These are phyloP conservation scores for Salicornia ramosissima DNA, from an alignment of 148 eudicot genomes.

Conservation along the genomic window DNA sequence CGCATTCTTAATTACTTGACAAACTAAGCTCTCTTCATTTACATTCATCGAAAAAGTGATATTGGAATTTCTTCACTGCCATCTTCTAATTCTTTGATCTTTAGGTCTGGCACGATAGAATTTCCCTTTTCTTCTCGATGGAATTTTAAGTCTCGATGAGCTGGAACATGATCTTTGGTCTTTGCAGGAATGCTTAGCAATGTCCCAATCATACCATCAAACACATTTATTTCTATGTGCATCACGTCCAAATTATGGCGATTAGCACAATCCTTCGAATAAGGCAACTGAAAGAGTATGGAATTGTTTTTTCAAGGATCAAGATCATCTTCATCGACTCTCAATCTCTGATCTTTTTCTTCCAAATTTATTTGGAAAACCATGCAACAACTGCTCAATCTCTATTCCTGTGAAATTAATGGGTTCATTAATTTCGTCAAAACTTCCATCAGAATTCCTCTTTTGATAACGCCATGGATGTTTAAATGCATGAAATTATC, in stretches of 20 bases:
- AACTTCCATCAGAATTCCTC: no score
- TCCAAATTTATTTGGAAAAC: not conserved
- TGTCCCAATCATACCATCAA: not conserved
- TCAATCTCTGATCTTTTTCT: not conserved
- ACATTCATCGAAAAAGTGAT: not conserved
- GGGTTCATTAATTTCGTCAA: not conserved
- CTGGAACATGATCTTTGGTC: slow-evolving; percentile 14
- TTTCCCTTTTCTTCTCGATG: not conserved
- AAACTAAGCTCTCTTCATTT: not conserved
- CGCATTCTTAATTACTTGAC: not conserved
- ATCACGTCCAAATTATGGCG: no score
- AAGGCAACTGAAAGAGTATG: not conserved
- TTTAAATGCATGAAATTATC: no score
- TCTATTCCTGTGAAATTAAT: not conserved
- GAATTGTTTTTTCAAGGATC: not conserved
- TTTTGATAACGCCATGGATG: no score
- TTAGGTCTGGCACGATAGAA: not conserved
- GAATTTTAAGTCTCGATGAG: not conserved
- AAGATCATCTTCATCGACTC: not conserved
- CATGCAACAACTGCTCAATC: not conserved
- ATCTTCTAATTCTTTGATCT: not conserved
- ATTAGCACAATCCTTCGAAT: no score
- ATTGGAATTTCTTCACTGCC: not conserved
- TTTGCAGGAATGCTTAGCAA: not conserved
- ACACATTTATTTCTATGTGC: no score